A percentile compares a stretch with the other conserved stretches of the same genome.
phyloP scores from a whole-genome alignment of 2,329 filamentous ascomycete genomes.

The Chrysoporthe austroafricana region DNA sequence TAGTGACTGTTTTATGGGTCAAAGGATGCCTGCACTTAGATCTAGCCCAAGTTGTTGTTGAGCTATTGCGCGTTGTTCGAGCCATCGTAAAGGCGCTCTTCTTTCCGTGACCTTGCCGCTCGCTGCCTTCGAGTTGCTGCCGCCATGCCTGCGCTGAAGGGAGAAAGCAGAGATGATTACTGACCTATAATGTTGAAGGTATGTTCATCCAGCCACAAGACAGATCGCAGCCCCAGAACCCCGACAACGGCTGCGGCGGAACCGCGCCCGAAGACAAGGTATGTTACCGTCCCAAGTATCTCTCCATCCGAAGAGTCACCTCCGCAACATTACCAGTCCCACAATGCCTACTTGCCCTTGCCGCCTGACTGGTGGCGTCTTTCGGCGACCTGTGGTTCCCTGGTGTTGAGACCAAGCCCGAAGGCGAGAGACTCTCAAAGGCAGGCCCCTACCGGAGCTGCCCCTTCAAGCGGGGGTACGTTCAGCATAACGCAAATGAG shows the following conservation, averaged over 20 bases:
- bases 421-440: background rate
- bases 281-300: background rate
- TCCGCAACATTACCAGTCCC: background rate
- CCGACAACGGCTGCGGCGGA: background rate
- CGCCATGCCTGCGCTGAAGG: background rate
- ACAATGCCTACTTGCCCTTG: conserved; percentile 5
- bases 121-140: conserved; percentile 1
- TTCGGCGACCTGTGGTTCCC: conserved; percentile 9
- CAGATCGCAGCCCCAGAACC: background rate
- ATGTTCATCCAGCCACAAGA: background rate
- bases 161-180: background rate
- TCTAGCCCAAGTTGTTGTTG: background rate
- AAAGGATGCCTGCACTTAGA: background rate
- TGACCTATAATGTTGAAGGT: background rate
- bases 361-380: conserved; percentile 11
- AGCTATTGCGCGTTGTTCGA: background rate
- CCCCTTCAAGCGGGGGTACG: conserved; percentile 4
- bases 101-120: background rate
- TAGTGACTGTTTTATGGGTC: background rate
- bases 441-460: conserved; percentile 5
- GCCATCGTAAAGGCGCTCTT: background rate
- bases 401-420: background rate
- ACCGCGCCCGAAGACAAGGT: conserved; percentile 7
- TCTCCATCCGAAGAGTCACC: background rate
- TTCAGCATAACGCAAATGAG: conserved; percentile 9